Evolutionary conservation across 352 stramenopile genomes (phyloP).

Genomic region (Phytophthora ohioensis): DNA sequence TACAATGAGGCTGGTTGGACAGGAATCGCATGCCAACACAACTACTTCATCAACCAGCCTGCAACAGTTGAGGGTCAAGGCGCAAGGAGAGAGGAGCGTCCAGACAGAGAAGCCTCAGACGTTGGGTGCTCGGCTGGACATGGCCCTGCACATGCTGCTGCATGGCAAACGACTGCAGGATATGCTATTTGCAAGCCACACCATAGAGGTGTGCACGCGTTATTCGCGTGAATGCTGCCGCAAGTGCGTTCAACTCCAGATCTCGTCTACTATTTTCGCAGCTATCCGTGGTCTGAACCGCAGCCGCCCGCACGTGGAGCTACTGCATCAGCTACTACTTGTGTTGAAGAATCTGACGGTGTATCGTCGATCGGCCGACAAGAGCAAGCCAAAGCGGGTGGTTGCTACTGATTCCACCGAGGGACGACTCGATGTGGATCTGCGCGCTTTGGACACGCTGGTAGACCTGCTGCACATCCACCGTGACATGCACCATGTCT

Average conservation of each 20-base stretch:
- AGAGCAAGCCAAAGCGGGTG: constrained; percentile 39
- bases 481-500: constrained; percentile 89
- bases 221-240: constrained; percentile 92
- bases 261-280: constrained; percentile 91
- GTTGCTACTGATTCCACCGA: constrained; percentile 47
- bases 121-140: constrained; percentile 66
- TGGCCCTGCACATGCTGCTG: constrained; percentile 77
- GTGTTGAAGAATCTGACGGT: constrained; percentile 90
- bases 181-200: constrained; percentile 93
- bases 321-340: constrained; percentile 90
- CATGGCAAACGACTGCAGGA: constrained; percentile 91
- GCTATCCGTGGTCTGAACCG: constrained; percentile 95
- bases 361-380: constrained; percentile 61
- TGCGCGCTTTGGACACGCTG: constrained; percentile 85
- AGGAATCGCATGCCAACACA: neutral
- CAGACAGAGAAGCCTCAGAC: constrained; percentile 56
- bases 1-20: constrained; percentile 57
- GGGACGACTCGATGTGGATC: constrained; percentile 53
- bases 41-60: constrained; percentile 11
- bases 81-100: constrained; percentile 18
- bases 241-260: constrained; percentile 88
- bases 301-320: constrained; percentile 94
- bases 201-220: constrained; percentile 92
- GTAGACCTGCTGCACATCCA: constrained; percentile 97
- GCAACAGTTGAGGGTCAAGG: constrained; percentile 32